These are phyloP conservation scores for Solanum habrochaites DNA, from an alignment of 257 asterid genomes.

Conservation along the genomic window DNA sequence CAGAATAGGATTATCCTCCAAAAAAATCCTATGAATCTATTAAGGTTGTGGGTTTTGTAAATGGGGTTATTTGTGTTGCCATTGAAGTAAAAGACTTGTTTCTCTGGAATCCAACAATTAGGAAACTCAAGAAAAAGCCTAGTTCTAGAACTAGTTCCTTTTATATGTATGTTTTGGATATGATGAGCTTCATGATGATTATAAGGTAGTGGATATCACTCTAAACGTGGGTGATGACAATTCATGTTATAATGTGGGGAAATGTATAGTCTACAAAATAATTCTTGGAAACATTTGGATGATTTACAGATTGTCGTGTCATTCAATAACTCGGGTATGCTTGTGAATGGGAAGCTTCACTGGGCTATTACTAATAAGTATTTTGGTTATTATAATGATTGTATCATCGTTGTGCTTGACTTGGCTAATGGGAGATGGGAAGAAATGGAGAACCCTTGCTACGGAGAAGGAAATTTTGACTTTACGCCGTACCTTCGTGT, in stretches of 20 bases:
- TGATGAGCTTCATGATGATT: background rate
- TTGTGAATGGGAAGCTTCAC: background rate
- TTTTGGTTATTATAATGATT: background rate
- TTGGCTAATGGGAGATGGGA: background rate
- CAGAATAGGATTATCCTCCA: background rate
- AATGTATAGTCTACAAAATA: background rate
- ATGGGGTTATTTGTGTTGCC: background rate
- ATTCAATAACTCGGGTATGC: background rate
- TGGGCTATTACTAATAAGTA: background rate
- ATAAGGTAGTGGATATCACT: background rate
- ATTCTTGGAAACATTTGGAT: background rate
- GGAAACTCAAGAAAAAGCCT: background rate
- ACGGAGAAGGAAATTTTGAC: background rate
- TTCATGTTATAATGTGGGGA: background rate
- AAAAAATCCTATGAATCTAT: background rate
- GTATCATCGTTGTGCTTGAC: background rate
- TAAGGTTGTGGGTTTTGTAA: background rate
- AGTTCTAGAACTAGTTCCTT: background rate
- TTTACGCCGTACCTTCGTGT: constrained; percentile 7
- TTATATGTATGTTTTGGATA: background rate
- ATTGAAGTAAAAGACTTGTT: background rate
- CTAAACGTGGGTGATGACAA: background rate
- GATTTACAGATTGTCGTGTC: background rate
- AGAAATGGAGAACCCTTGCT: background rate
- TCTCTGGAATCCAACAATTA: background rate